These are phyloP conservation scores for Boletellus emodensis DNA, from an alignment of 768 basidiomycete species.

Conservation along the genomic window DNA sequence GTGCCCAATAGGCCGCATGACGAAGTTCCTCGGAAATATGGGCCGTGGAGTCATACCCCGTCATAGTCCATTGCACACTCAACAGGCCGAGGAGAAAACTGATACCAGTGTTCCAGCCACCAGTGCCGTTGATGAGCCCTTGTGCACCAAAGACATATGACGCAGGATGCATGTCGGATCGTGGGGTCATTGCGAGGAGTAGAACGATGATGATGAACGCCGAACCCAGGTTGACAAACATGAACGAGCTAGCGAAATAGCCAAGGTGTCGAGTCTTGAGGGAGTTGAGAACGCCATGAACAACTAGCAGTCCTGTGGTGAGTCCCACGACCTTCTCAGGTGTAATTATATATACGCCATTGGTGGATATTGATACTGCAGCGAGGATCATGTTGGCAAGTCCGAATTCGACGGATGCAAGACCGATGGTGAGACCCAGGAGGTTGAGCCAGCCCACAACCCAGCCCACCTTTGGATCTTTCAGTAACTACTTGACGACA, in stretches of 20 bases:
- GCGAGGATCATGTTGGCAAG: conserved; percentile 33
- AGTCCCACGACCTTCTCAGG: conserved; percentile 40
- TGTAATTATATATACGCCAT: conserved; percentile 33
- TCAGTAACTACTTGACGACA: neutral
- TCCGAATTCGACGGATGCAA: conserved; percentile 36
- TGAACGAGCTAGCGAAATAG: conserved; percentile 33
- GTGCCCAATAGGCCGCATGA: conserved; percentile 47
- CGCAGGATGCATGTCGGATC: conserved; percentile 52
- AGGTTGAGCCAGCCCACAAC: conserved; percentile 32
- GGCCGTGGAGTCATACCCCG: conserved; percentile 27
- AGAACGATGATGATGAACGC: conserved; percentile 41
- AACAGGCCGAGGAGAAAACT: conserved; percentile 44
- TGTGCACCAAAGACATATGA: conserved; percentile 51
- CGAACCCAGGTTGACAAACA: conserved; percentile 44
- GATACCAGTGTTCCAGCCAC: conserved; percentile 24
- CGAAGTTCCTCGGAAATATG: conserved; percentile 43
- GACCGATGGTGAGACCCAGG: conserved; percentile 22
- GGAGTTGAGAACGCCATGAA: conserved; percentile 43
- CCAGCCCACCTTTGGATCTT: conserved; percentile 21
- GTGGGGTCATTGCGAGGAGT: conserved; percentile 40
- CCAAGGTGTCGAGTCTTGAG: conserved; percentile 37
- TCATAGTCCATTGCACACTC: conserved; percentile 48
- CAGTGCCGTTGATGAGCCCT: conserved; percentile 37
- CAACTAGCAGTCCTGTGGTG: conserved; percentile 36
- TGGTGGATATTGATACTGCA: conserved; percentile 19